Conservation (phyloP, 2,329 filamentous ascomycete genomes). For the Aureobasidium sp. region DNA sequence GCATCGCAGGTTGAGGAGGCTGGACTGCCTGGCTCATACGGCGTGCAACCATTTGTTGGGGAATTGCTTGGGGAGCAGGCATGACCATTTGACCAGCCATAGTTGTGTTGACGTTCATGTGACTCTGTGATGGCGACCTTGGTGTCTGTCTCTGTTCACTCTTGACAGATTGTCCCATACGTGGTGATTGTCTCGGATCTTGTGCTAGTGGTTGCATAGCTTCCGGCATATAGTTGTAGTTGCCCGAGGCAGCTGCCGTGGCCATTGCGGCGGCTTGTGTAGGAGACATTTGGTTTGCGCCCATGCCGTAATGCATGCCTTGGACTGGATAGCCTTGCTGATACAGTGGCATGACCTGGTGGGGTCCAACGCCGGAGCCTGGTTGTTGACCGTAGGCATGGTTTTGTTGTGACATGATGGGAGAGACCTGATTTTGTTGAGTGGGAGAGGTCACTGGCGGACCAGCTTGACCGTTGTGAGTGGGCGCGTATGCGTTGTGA, state of each 20-base stretch:
- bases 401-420: constrained; percentile 68
- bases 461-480: constrained; percentile 31
- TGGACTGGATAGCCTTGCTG: constrained; percentile 60
- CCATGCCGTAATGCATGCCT: constrained; percentile 68
- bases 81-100: constrained; percentile 41
- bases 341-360: constrained; percentile 62
- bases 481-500: constrained; percentile 26
- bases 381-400: constrained; percentile 54
- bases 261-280: constrained; percentile 73
- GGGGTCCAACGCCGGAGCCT: constrained; percentile 50
- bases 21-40: constrained; percentile 35
- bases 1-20: constrained; percentile 68
- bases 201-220: constrained; percentile 53
- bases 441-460: constrained; percentile 62
- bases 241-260: constrained; percentile 79
- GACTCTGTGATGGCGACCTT: constrained; percentile 67
- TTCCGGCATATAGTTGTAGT: constrained; percentile 56
- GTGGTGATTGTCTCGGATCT: constrained; percentile 59
- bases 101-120: constrained; percentile 43
- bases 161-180: constrained; percentile 63
- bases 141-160: constrained; percentile 60
- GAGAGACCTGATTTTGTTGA: constrained; percentile 63
- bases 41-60: constrained; percentile 47
- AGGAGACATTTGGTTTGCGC: constrained; percentile 54
- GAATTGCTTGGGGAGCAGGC: constrained; percentile 50